phyloP scores from a whole-genome alignment of 2,329 filamentous ascomycete species.

The Penicillium aurantiogriseum region DNA sequence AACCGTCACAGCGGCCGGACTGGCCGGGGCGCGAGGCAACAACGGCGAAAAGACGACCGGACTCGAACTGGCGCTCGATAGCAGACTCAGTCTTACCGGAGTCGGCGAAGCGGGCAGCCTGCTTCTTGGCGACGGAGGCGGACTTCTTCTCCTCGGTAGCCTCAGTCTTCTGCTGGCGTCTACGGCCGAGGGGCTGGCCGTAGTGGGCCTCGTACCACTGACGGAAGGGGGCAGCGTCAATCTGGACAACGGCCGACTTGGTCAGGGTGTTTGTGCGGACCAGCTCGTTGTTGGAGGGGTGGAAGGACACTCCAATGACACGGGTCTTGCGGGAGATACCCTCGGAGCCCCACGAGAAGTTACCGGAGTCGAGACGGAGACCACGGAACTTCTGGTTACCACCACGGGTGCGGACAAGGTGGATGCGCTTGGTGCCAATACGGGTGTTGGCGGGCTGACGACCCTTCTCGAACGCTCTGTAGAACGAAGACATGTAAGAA shows the following conservation, averaged over 20 bases:
- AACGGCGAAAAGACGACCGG: slow-evolving; percentile 93
- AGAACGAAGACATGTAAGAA: slow-evolving; percentile 61
- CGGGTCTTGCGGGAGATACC: slow-evolving; percentile 98
- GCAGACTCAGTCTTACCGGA: slow-evolving; percentile 88
- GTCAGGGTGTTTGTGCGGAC: slow-evolving; percentile 99
- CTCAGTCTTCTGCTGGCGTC: slow-evolving; percentile 75
- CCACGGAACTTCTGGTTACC: slow-evolving; percentile 99
- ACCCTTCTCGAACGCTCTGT: slow-evolving; percentile 99
- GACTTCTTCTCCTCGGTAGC: slow-evolving; percentile 76
- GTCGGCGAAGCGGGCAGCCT: slow-evolving; percentile 77
- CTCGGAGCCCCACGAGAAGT: slow-evolving; percentile 99
- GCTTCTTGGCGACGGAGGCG: slow-evolving; percentile 95
- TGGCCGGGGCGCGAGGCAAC: slow-evolving; percentile 91
- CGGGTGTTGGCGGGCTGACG: slow-evolving; percentile 99
- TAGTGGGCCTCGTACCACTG: slow-evolving; percentile 99
- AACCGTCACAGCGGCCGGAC: slow-evolving; percentile 94
- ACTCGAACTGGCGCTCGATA: slow-evolving; percentile 99
- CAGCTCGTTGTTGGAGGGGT: slow-evolving; percentile 99
- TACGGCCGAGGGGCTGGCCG: slow-evolving; percentile 82
- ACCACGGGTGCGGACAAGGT: slow-evolving; percentile 94
- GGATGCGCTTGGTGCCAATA: slow-evolving; percentile 95
- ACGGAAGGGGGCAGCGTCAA: slow-evolving; percentile 98
- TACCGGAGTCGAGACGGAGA: slow-evolving; percentile 96
- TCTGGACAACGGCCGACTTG: slow-evolving; percentile 96
- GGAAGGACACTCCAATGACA: slow-evolving; percentile 97